Base-by-base conservation (phyloP, 2,329 filamentous ascomycete genomes). In the Purpureocillium lavendulum region DNA sequence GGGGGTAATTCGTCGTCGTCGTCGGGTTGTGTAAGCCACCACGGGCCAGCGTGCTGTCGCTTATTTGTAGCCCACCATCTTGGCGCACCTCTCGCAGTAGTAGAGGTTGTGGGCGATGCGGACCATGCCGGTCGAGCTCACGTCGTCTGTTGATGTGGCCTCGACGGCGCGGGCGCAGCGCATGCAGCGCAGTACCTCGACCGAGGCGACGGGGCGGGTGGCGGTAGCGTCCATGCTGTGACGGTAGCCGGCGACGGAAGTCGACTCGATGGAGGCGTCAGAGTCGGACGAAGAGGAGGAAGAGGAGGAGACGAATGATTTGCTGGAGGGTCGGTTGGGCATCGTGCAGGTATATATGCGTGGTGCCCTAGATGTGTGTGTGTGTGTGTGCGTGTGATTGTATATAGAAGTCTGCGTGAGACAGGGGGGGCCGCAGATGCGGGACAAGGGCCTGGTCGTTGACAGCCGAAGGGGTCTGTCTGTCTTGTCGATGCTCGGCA, bases 41-140 rank as follows among this genome's bases (percentile, higher is more conserved):
- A 26, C 21, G 21, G 21, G 21, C 21, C 21, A 26, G 21, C 21
- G 6, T 35, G 32, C 10, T 10, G 37, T 8, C 42, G 38, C 50
- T 73, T 70, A 80, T 56, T 71, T 75, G 59, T 80, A 82, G 49
- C 77, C 78, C 26, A 78, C 74, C 56, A 77, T 74, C 54, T 70
- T 73, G 43, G 78, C 78, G 55, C 78, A 82, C 29, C 75, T 69
- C 43, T 72, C 67, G 61, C 78, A 82, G 60, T 82, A 82, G 64
- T 81, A 81, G 44, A 81, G 71, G 57, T 79, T 79, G 57, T 75
- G 73, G 2, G 76, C 75, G 45, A 82, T 77, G 51, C 73, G 70
- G 12, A 82, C 71, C 77, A 82, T 82, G 45, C 77, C 77, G 42
- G 65, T 73, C 33, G 72, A 64, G 47, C 61, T 65, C 36, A 70